Conservation (phyloP, 192 early-diverging fungal genomes). For the Linnemannia elongata region DNA sequence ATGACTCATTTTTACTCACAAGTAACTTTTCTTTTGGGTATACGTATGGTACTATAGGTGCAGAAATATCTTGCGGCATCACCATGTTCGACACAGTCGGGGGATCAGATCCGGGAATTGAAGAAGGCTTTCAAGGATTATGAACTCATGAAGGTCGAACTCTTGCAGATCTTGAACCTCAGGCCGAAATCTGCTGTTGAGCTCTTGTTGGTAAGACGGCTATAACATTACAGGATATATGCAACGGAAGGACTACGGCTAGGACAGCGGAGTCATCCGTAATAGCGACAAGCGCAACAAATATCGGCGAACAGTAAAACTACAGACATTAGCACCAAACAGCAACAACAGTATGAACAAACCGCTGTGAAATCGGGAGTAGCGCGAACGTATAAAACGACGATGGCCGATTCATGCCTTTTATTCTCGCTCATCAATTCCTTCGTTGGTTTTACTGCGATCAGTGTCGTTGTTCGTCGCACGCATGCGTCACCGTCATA, state of each 20-base stretch:
- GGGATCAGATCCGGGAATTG: slow-evolving; percentile 61
- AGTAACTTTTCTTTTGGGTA: not conserved
- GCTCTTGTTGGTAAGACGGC: slow-evolving; percentile 67
- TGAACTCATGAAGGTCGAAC: slow-evolving; percentile 79
- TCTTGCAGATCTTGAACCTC: slow-evolving; percentile 81
- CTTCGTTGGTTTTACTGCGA: not conserved
- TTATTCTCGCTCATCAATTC: not conserved
- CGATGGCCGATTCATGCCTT: not conserved
- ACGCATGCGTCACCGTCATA: not conserved
- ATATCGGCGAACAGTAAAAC: no score
- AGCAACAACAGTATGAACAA: no score
- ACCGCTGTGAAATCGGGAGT: no score
- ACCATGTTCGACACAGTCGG: slow-evolving; percentile 71
- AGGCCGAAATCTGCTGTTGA: slow-evolving; percentile 76
- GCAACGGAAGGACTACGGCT: no score
- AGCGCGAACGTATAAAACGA: not conserved
- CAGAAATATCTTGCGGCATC: slow-evolving; percentile 69
- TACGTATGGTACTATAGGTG: slow-evolving; percentile 34
- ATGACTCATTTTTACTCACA: not conserved
- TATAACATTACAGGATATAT: no score
- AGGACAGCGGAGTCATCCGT: no score
- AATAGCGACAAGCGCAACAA: no score
- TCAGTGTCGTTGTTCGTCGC: not conserved
- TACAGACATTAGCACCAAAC: no score
- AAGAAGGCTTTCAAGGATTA: slow-evolving; percentile 60